These are phyloP conservation scores for Piper longum DNA, from an alignment of 164 flowering plant genomes.

Conservation along the genomic window DNA sequence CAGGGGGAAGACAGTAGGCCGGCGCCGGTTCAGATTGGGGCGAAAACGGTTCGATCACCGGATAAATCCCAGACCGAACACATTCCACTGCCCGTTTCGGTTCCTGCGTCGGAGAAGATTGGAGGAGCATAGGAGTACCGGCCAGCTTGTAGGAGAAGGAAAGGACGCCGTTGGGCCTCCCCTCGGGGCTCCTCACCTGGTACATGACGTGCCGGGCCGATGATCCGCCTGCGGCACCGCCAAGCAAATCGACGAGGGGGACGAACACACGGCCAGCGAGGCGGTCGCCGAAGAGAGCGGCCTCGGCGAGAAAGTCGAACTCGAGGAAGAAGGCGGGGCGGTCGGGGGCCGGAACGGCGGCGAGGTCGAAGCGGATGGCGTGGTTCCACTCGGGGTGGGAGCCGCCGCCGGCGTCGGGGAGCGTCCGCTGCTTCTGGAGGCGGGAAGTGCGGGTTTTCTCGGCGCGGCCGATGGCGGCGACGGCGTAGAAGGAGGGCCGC, in stretches of 20 bases:
- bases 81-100: too few relatives aligned
- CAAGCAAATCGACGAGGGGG: slow-evolving; percentile 26
- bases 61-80: background rate
- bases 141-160: slow-evolving; percentile 31
- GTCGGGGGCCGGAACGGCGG: slow-evolving; percentile 1
- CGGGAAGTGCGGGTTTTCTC: slow-evolving; percentile 8
- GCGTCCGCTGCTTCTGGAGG: slow-evolving; percentile 26
- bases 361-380: slow-evolving; percentile 23
- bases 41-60: background rate
- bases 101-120: too few relatives aligned
- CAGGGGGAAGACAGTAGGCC: background rate
- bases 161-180: slow-evolving; percentile 40
- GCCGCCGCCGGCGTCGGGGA: slow-evolving; percentile 27
- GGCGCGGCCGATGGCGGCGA: slow-evolving; percentile 14
- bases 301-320: slow-evolving; percentile 24
- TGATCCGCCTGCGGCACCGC: slow-evolving; percentile 12
- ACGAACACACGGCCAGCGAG: slow-evolving; percentile 38
- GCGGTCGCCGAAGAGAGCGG: slow-evolving; percentile 22
- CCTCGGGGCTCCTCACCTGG: slow-evolving; percentile 27
- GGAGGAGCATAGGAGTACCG: too few relatives aligned
- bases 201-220: slow-evolving; percentile 27
- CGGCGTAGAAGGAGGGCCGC: too few relatives aligned
- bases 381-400: slow-evolving; percentile 56
- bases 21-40: background rate
- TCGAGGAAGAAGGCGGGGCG: slow-evolving; percentile 13